Conservation (phyloP, 352 stramenopile species). For the Plasmopara viticola region DNA sequence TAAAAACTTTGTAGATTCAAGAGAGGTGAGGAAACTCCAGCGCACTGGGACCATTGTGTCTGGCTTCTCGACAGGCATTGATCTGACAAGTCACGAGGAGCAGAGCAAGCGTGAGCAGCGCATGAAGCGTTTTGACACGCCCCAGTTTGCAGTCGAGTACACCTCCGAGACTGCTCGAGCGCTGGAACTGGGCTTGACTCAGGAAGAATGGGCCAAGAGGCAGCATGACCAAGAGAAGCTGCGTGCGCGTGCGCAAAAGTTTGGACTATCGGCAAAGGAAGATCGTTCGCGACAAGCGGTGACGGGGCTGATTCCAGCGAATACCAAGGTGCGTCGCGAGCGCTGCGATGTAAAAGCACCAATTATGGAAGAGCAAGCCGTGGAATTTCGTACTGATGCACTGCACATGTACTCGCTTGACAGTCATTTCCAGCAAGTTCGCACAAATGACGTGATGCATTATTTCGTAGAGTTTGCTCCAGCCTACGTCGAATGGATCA, state of each 20-base stretch:
- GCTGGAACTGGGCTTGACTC: conserved; percentile 54
- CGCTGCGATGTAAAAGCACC: conserved; percentile 46
- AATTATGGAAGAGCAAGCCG: conserved; percentile 17
- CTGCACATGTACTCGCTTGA: conserved; percentile 82
- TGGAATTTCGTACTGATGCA: conserved; percentile 53
- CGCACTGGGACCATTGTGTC: conserved; percentile 53
- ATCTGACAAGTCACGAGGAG: conserved; percentile 60
- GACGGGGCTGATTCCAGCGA: conserved; percentile 32
- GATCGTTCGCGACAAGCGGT: conserved; percentile 22
- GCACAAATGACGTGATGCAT: conserved; percentile 67
- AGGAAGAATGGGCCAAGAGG: conserved; percentile 62
- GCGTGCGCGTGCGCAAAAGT: conserved; percentile 63
- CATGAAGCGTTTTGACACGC: conserved; percentile 77
- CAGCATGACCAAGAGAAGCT: conserved; percentile 58
- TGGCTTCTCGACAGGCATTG: conserved; percentile 66
- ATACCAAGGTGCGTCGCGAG: conserved; percentile 51
- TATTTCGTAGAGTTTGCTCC: conserved; percentile 78
- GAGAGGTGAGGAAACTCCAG: conserved; percentile 69
- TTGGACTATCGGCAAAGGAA: conserved; percentile 45
- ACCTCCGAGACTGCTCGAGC: conserved; percentile 54
- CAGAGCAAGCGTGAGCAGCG: conserved; percentile 58
- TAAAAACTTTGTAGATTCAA: conserved; percentile 76
- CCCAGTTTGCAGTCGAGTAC: conserved; percentile 64
- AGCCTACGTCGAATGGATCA: conserved; percentile 85
- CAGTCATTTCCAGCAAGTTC: conserved; percentile 71